Evolutionary conservation across 495 filamentous ascomycete species (phyloP).

Genomic region (Podospora conica): DNA sequence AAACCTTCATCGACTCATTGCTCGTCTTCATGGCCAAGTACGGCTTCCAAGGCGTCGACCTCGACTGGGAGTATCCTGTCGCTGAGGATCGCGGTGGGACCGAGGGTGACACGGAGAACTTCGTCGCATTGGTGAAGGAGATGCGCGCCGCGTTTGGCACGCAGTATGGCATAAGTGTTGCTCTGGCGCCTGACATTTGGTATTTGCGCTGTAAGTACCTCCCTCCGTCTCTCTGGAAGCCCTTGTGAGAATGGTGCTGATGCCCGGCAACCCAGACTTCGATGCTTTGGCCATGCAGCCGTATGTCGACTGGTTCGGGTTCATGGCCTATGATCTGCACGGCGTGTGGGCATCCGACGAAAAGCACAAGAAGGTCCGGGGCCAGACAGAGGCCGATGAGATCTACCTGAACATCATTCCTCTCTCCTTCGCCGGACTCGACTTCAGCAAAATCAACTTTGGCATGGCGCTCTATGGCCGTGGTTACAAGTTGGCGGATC

Average conservation of each 20-base stretch:
- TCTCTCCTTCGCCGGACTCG: too few relatives aligned
- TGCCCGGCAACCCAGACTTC: too few relatives aligned
- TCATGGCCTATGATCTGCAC: slow-evolving; percentile 52
- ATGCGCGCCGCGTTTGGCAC: slow-evolving; percentile 4
- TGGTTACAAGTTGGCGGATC: too few relatives aligned
- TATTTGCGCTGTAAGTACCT: too few relatives aligned
- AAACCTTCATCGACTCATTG: slow-evolving; percentile 17
- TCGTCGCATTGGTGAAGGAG: slow-evolving; percentile 11
- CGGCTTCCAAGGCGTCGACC: slow-evolving; percentile 42
- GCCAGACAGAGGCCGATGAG: too few relatives aligned
- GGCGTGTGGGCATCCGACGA: slow-evolving; percentile 25
- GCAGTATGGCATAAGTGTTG: slow-evolving; percentile 30
- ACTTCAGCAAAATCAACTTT: too few relatives aligned
- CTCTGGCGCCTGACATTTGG: slow-evolving; percentile 46
- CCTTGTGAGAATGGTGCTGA: too few relatives aligned
- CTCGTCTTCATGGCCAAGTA: slow-evolving; percentile 10
- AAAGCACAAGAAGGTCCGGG: too few relatives aligned
- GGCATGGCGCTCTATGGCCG: too few relatives aligned
- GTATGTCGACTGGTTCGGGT: slow-evolving; percentile 46
- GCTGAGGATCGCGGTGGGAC: slow-evolving; percentile 35
- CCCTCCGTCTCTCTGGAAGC: too few relatives aligned
- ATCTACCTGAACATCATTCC: too few relatives aligned
- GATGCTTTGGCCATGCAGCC: slow-evolving; percentile 37
- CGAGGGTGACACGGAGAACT: slow-evolving; percentile 35
- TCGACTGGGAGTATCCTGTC: slow-evolving; percentile 52